Evolutionary conservation across 306 rosid species (phyloP), one percentile per base, ranked within the genome.

Genomic region (Rubus parviflorus): DNA sequence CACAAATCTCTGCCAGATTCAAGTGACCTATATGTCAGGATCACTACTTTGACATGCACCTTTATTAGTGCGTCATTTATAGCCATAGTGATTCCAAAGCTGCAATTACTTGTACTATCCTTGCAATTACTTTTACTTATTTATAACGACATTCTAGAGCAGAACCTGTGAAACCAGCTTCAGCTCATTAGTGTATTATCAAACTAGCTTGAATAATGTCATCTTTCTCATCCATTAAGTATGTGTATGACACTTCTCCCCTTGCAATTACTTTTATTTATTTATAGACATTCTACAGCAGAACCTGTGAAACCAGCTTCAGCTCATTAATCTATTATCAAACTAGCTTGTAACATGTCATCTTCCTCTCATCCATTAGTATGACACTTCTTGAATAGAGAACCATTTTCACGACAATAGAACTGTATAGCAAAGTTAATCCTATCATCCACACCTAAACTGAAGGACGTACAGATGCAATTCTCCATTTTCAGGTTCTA

Each of bases 191-290:
- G 23, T 23, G 4, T 30, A 30, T 19, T 38, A 43, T 53, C 49
- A 10, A 30, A 72, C 37, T 52, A 51, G 75, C 64, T 52, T 72
- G 64, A 37, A 38, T 38, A 38, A 12, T 72, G 45, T 41, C 75
- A 72, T 5, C 20, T 38, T 72, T 72, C 63, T 23, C 22, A 13
- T 72, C 64, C 67, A 46, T 73, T 56, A 38, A 3, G 3, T 60
- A 25, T 25, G 60, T 49, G 47, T 16, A 22, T 22, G 51, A 10
- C 9, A 54, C 20, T 13, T n/a, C 16, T 41, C 22, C 75, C 23
- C 3, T 47, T 61, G n/a, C 43, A 63, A 17, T 38, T 63, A 63
- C 45, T 35, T 71, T 51, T 20, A 54, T 20, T 53, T 12, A 13
- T 54, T 8, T 38, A n/a, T 72, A 54, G 37, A 72, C 19, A 41